phyloP scores from a whole-genome alignment of 352 stramenopile species.

The Pythium brassicae region DNA sequence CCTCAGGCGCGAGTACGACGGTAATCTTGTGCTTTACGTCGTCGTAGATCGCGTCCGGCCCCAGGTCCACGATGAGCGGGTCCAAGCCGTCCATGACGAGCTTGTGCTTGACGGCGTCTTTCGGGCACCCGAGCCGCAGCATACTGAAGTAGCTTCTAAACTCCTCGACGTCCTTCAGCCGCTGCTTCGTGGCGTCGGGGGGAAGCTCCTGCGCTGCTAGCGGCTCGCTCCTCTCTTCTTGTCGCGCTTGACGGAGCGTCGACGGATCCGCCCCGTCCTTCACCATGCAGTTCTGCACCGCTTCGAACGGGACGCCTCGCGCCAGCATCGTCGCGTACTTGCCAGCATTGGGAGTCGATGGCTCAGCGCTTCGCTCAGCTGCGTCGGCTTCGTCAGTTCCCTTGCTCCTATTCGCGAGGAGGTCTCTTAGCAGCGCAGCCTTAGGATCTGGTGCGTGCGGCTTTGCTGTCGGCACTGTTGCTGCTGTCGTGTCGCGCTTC shows the following conservation, averaged over 20 bases:
- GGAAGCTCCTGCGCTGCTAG: neutral
- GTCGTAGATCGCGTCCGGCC: constrained; percentile 53
- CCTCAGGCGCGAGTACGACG: constrained; percentile 6
- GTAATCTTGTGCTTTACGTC: constrained; percentile 56
- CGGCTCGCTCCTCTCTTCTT: neutral
- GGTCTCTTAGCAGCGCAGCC: constrained; percentile 7
- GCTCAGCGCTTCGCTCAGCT: neutral
- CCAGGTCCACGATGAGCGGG: constrained; percentile 56
- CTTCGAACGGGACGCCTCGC: constrained; percentile 62
- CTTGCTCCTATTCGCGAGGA: neutral
- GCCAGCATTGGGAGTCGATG: too few relatives aligned
- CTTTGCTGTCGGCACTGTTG: neutral
- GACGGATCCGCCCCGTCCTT: constrained; percentile 56
- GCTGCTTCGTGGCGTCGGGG: constrained; percentile 6
- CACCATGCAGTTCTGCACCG: constrained; percentile 68
- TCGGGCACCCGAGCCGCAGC: constrained; percentile 88
- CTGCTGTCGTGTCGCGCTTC: neutral
- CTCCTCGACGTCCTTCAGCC: constrained; percentile 61
- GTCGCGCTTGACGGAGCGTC: constrained; percentile 8
- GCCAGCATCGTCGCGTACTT: constrained; percentile 72
- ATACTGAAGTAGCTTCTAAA: constrained; percentile 93
- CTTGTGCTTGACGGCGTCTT: constrained; percentile 89
- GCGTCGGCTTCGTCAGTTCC: neutral
- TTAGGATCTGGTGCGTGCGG: constrained; percentile 5
- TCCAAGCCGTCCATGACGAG: constrained; percentile 88